Percentiles rank a stretch among this genome's conserved stretches.
Conservation (phyloP, 2,329 filamentous ascomycete genomes). For the Cercospora beticola region DNA sequence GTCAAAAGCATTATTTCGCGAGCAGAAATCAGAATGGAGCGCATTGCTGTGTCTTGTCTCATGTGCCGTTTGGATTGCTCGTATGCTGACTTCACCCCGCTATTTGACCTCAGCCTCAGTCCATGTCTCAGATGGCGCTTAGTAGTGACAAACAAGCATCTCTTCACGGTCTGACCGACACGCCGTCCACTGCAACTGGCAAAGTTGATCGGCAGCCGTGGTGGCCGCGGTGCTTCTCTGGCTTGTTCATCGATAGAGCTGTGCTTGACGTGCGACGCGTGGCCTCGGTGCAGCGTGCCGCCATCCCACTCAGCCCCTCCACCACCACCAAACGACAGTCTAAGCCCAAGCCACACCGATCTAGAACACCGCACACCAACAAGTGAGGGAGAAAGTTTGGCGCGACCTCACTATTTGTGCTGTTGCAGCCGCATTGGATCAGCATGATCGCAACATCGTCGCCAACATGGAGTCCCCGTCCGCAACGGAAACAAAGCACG, state of each 20-base stretch:
- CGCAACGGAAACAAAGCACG: constrained; percentile 13
- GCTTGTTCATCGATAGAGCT: neutral
- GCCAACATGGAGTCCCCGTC: constrained; percentile 9
- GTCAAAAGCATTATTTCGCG: neutral
- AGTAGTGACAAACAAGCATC: constrained; percentile 3
- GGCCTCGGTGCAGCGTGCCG: neutral
- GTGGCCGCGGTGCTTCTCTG: neutral
- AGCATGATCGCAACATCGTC: constrained; percentile 1
- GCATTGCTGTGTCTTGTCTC: neutral
- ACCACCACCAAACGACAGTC: constrained; percentile 6
- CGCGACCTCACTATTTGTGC: neutral
- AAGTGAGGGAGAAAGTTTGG: neutral
- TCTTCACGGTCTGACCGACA: neutral
- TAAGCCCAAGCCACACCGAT: neutral
- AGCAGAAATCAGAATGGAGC: constrained; percentile 4
- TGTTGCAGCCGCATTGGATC: neutral
- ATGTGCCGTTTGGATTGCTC: neutral
- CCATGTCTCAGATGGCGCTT: constrained; percentile 7
- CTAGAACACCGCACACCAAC: neutral
- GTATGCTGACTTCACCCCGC: neutral
- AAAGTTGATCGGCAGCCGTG: neutral
- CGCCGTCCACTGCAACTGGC: neutral
- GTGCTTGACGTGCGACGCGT: constrained; percentile 6
- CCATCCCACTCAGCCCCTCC: neutral
- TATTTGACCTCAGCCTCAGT: neutral